phyloP scores from a whole-genome alignment of 139 green algal species.

The Coelastrella sp. region DNA sequence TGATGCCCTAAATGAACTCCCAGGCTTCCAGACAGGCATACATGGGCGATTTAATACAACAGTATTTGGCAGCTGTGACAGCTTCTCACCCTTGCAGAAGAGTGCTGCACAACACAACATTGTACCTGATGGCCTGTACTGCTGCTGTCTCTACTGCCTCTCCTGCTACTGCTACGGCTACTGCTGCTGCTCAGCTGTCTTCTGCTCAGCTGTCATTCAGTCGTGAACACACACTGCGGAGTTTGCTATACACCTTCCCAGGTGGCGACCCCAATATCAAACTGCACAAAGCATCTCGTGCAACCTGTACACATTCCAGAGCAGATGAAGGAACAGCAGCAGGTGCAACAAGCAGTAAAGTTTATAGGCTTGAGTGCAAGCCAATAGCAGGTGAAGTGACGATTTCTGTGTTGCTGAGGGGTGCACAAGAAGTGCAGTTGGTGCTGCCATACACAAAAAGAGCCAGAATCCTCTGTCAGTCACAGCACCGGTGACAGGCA shows the following conservation, averaged over 20 bases:
- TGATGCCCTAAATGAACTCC: too few species aligned
- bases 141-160: neutral
- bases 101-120: too few species aligned
- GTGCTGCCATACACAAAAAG: too few species aligned
- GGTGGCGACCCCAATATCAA: constrained; percentile 97
- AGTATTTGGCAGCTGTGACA: too few species aligned
- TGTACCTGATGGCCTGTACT: neutral
- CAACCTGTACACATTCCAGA: neutral
- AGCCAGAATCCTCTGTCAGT: too few species aligned
- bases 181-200: constrained; percentile 1
- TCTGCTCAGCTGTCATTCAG: constrained; percentile 65
- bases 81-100: too few species aligned
- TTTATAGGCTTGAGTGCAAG: neutral
- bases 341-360: neutral
- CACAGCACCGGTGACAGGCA: too few species aligned
- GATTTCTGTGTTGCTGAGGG: too few species aligned
- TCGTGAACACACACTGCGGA: constrained; percentile 78
- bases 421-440: too few species aligned
- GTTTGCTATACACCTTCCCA: constrained; percentile 96
- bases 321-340: neutral
- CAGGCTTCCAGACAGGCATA: too few species aligned
- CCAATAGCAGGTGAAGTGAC: neutral
- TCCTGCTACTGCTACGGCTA: neutral
- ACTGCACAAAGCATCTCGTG: constrained; percentile 60
- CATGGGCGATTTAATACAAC: too few species aligned